Percentiles rank a stretch among this genome's conserved stretches.
Conservation (phyloP, 169 alveolate genomes). For the Neospora caninum region DNA sequence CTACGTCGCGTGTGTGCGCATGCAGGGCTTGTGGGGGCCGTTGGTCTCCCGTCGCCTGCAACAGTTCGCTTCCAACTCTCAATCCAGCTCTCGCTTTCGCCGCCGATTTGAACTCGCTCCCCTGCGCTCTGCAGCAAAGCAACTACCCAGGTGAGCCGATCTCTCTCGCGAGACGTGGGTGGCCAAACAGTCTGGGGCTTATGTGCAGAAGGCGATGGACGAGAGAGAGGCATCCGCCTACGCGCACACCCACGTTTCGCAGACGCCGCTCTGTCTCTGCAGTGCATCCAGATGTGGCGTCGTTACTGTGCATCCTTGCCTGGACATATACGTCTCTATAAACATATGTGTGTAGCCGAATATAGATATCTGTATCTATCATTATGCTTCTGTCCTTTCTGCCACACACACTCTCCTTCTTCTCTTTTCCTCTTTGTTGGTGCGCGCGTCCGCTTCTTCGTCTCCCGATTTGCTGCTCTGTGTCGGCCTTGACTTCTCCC, state of each 20-base stretch:
- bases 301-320: no score
- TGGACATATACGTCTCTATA: no score
- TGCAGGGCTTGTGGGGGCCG: neutral
- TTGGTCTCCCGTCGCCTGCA: neutral
- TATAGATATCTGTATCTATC: neutral
- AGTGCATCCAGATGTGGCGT: no score
- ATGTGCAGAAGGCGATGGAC: no score
- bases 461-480: no score
- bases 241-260: no score
- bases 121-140: slow-evolving; percentile 19
- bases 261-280: no score
- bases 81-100: neutral
- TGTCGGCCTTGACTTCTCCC: no score
- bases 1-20: neutral
- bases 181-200: neutral
- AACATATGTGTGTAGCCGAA: neutral
- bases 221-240: no score
- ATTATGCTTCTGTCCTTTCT: neutral
- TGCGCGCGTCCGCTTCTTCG: neutral
- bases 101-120: neutral
- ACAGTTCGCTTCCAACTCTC: neutral
- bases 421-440: neutral
- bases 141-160: neutral
- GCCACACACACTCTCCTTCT: neutral
- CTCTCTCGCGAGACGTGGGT: neutral